Conservation (phyloP, 2,329 filamentous ascomycete genomes). For the Scytalidium sp. region DNA sequence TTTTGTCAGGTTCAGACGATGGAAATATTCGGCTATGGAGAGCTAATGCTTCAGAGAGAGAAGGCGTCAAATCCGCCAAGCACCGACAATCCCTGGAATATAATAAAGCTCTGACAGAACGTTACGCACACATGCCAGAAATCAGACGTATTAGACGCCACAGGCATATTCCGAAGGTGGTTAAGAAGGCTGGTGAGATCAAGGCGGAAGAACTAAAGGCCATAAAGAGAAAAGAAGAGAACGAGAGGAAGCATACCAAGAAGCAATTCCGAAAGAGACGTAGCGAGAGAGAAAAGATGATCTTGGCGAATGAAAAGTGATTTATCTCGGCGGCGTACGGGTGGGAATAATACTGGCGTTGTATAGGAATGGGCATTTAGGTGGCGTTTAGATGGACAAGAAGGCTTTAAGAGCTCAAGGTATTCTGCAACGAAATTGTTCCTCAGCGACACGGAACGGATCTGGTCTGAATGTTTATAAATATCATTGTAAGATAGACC, state of each 20-base stretch:
- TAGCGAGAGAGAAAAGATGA: constrained; percentile 89
- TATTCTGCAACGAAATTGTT: too few relatives aligned
- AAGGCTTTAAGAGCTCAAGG: too few relatives aligned
- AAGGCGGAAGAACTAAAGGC: constrained; percentile 85
- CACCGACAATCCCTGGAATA: constrained; percentile 91
- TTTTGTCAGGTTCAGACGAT: constrained; percentile 89
- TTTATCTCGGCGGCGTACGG: not conserved
- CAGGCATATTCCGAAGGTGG: constrained; percentile 83
- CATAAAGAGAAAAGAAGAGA: constrained; percentile 90
- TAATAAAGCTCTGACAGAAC: constrained; percentile 76
- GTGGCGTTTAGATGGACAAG: not conserved
- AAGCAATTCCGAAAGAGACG: constrained; percentile 73
- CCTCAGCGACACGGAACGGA: too few relatives aligned
- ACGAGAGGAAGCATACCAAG: constrained; percentile 86
- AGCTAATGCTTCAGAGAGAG: constrained; percentile 76
- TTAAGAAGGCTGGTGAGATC: constrained; percentile 96
- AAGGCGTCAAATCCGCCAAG: constrained; percentile 79
- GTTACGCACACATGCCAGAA: constrained; percentile 95
- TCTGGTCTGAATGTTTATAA: too few relatives aligned
- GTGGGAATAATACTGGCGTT: not conserved
- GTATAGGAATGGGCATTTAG: not conserved
- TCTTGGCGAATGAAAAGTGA: constrained; percentile 64
- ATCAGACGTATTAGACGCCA: constrained; percentile 87
- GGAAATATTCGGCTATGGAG: constrained; percentile 91
- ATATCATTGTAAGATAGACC: too few relatives aligned